Evolutionary conservation across 1,284 basidiomycete genomes (phyloP).

Genomic region (Leccinum variabile): DNA sequence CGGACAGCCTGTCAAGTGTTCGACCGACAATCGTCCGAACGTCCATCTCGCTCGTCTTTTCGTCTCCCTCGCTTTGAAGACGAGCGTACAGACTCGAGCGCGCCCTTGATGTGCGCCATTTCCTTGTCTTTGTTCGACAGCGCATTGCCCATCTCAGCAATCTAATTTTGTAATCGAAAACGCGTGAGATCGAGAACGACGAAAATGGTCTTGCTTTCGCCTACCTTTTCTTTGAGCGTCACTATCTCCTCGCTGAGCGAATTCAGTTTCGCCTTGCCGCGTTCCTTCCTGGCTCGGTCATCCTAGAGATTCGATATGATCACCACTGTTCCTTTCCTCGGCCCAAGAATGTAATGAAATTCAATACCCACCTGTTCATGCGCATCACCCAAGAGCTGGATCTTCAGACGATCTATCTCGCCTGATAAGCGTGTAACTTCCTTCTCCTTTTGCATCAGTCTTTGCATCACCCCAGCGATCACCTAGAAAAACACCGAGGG

Average conservation of each 20-base stretch:
- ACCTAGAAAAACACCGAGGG: slow-evolving; percentile 41
- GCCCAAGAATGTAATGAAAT: slow-evolving; percentile 3
- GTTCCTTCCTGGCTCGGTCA: slow-evolving; percentile 74
- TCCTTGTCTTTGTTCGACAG: slow-evolving; percentile 68
- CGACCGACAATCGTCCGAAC: slow-evolving; percentile 69
- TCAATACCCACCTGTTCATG: slow-evolving; percentile 53
- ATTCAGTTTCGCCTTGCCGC: slow-evolving; percentile 74
- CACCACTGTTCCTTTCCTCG: slow-evolving; percentile 1
- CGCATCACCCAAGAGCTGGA: slow-evolving; percentile 54
- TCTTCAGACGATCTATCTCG: slow-evolving; percentile 66
- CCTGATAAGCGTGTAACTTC: slow-evolving; percentile 72
- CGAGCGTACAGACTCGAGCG: slow-evolving; percentile 82
- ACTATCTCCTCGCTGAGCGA: slow-evolving; percentile 76
- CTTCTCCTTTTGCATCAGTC: slow-evolving; percentile 83
- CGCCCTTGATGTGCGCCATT: slow-evolving; percentile 74
- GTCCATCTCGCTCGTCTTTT: slow-evolving; percentile 56
- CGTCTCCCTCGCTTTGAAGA: slow-evolving; percentile 57
- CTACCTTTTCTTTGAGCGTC: slow-evolving; percentile 67
- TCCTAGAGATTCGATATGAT: slow-evolving; percentile 48
- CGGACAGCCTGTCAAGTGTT: slow-evolving; percentile 68
- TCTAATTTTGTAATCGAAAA: slow-evolving; percentile 38
- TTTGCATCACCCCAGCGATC: slow-evolving; percentile 78
- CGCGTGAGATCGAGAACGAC: slow-evolving; percentile 3
- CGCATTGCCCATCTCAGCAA: slow-evolving; percentile 51
- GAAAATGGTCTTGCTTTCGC: slow-evolving; percentile 9